Evolutionary conservation across 75 land plant species (phyloP), one percentile per base, ranked within the genome.

Genomic region (Pinus taeda): DNA sequence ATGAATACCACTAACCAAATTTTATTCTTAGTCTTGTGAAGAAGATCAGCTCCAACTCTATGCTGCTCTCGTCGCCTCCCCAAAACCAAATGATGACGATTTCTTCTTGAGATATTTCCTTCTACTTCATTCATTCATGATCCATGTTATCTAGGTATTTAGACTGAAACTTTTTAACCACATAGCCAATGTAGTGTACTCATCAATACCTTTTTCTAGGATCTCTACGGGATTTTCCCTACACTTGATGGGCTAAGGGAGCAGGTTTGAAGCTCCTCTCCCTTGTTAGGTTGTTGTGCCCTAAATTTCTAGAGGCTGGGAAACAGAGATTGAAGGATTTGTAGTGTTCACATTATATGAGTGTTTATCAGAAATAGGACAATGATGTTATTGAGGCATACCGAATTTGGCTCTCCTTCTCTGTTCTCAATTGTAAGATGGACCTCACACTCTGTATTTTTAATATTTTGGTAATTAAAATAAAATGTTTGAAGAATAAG

Each of bases 1-100:
- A 5, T 59, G 93, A 24, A 60, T 90, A 60, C 93, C 93, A 26
- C 26, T 26, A 26, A 26, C 26, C 26, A 26, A 26, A 26, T 0
- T 26, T 26, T 26, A 26, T 26, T 26, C 0, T 26, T 26, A 26
- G 0, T 26, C 26, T 0, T 26, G 0, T 26, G 26, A 26, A 26
- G 26, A 26, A 26, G 26, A 26, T 26, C 26, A 26, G 26, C 26
- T 26, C 26, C 26, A 26, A 26, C 26, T 26, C 26, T 26, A 26
- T 26, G 26, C 26, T 0, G 26, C 26, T 26, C 26, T 26, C 26
- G 26, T 26, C 26, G 26, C 26, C 26, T 26, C 26, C 26, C 26
- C 26, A 0, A 26, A 26, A 26, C 26, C 26, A 0, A 26, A 26
- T 26, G 26, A 26, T 26, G 26, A 26, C 26, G 0, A 26, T 26